These are phyloP conservation scores for Vanrija sp. DNA, from an alignment of 1,284 basidiomycete species.

Conservation along the genomic window DNA sequence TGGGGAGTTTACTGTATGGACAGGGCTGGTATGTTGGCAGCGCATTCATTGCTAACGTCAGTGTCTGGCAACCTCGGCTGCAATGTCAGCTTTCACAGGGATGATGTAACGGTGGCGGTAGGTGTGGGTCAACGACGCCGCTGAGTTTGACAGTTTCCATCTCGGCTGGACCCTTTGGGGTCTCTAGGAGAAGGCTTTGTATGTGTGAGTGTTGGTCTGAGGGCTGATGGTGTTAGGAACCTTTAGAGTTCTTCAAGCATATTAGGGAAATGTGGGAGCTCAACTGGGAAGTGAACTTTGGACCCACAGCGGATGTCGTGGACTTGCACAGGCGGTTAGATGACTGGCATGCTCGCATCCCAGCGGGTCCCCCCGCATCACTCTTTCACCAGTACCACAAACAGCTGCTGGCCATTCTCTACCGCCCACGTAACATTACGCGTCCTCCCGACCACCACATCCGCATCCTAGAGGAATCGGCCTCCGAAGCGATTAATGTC, in stretches of 20 bases:
- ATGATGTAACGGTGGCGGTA: conserved; percentile 1
- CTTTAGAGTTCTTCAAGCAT: background rate
- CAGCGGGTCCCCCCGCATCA: background rate
- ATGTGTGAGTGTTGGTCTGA: background rate
- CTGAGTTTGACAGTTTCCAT: background rate
- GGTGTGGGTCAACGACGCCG: no score
- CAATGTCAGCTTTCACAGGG: background rate
- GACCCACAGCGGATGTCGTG: background rate
- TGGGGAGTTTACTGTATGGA: conserved; percentile 7
- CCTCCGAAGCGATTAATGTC: background rate
- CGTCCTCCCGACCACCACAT: background rate
- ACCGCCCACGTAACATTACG: conserved; percentile 1
- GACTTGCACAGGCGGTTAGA: conserved; percentile 2
- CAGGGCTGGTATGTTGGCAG: background rate
- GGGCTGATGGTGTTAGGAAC: background rate
- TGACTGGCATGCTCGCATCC: conserved; percentile 5
- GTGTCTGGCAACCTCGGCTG: background rate
- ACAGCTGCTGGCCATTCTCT: conserved; percentile 2
- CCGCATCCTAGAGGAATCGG: conserved; percentile 5
- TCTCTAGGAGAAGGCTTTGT: conserved; percentile 1
- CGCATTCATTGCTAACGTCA: background rate
- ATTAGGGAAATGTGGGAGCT: background rate
- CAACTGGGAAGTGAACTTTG: background rate
- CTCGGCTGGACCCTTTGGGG: background rate
- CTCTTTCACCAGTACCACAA: conserved; percentile 12